Evolutionary conservation across 148 eudicot species (phyloP), one percentile per base, ranked within the genome.

Genomic region (Camellia japonica): DNA sequence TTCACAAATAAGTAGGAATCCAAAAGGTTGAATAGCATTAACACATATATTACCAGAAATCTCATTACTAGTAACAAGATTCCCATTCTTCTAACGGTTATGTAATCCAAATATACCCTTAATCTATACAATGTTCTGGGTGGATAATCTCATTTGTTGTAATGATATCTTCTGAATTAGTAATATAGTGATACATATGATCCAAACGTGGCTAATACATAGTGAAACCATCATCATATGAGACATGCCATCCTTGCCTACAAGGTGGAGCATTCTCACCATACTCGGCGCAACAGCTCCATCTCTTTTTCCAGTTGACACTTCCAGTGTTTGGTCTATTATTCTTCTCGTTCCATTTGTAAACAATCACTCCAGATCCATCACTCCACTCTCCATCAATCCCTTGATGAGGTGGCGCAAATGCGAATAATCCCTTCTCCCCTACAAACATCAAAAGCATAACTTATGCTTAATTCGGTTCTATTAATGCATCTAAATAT

Each of bases 231-330:
- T 91, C 94, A 76, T 91, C 91, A 70, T 91, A 91, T 0, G 92
- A 89, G 23, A 91, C 93, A 80, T 91, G 95, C 88, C 91, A 88
- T 67, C 94, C 94, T 58, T 65, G 81, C n/a, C 81, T 85, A 81
- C 93, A 91, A 54, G 91, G 93, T 18, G 90, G 85, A 13, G 93
- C 93, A 49, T 84, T 87, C 79, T 90, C 89, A 76, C 75, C 87
- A 56, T 90, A 83, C 86, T 91, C 95, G n/a, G 89, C 85, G 54
- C 91, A 92, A 54, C 95, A 91, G 75, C 93, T 91, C 95, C 95
- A 91, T 80, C 95, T 86, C 84, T 81, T 86, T 78, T 88, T 92
- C 93, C 91, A 90, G 85, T 90, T 91, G 3, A 79, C 54, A 49
- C 81, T 80, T 76, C 91, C 94, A 2, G 94, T 87, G 80, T 91